phyloP scores from a whole-genome alignment of 2,329 filamentous ascomycete species.

The Monilinia polystroma region DNA sequence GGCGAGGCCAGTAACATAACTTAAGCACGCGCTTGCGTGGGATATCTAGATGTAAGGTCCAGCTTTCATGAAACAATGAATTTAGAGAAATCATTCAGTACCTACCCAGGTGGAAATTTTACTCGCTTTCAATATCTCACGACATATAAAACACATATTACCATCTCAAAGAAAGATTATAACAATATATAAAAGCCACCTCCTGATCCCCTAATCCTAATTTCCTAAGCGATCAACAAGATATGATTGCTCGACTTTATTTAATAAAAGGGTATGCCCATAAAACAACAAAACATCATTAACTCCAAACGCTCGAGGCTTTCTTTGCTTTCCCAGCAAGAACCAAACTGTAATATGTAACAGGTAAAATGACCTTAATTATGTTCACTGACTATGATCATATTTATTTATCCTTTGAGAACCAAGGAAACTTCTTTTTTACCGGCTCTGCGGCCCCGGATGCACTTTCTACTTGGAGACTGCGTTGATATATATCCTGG shows the following conservation, averaged over 20 bases:
- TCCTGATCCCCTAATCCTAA: no score
- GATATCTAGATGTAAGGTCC: no score
- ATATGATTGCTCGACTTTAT: background rate
- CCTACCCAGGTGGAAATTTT: no score
- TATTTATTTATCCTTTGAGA: conserved; percentile 42
- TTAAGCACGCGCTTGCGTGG: no score
- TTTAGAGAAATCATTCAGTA: no score
- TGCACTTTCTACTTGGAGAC: conserved; percentile 56
- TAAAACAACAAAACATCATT: background rate
- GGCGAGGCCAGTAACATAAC: no score
- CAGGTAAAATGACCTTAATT: conserved; percentile 2
- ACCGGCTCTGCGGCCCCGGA: conserved; percentile 49
- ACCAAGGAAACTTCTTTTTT: conserved; percentile 68
- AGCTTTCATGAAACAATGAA: no score
- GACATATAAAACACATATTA: background rate
- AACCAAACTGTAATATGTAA: conserved; percentile 2
- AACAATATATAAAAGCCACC: background rate
- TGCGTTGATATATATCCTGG: conserved; percentile 64
- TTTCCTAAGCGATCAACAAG: background rate
- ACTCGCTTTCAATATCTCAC: no score
- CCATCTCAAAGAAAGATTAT: no score
- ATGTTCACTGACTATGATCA: conserved; percentile 5
- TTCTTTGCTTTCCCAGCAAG: conserved; percentile 5
- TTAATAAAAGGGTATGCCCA: conserved; percentile 13
- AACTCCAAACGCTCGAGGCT: conserved; percentile 12